A percentile compares a stretch with the other conserved stretches of the same genome.
Conservation (phyloP, 2,329 filamentous ascomycete species). For the Aspergillus proliferans region DNA sequence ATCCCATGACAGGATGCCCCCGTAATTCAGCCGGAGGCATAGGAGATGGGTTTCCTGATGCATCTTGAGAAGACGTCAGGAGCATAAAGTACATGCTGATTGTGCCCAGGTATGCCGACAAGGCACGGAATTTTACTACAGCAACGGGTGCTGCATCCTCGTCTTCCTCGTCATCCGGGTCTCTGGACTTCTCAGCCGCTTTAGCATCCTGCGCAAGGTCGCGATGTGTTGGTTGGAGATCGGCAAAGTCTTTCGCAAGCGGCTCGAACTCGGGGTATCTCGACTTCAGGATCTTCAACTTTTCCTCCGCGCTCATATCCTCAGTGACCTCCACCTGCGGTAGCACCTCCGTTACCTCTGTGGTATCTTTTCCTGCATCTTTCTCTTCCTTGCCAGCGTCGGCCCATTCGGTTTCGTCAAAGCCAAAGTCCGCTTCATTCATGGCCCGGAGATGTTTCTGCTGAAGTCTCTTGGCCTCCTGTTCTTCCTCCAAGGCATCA, state of each 20-base stretch:
- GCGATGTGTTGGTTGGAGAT: conserved; percentile 59
- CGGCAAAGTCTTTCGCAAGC: conserved; percentile 70
- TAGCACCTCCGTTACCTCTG: conserved; percentile 77
- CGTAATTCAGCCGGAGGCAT: conserved; percentile 72
- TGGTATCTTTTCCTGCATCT: conserved; percentile 42
- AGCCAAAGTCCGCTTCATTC: conserved; percentile 86
- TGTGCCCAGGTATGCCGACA: conserved; percentile 79
- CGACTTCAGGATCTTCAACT: conserved; percentile 65
- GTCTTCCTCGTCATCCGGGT: conserved; percentile 28
- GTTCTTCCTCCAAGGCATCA: conserved; percentile 83
- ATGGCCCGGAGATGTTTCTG: conserved; percentile 86
- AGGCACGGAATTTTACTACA: conserved; percentile 68
- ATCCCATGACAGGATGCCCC: conserved; percentile 87
- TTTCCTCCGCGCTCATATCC: conserved; percentile 69
- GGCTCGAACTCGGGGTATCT: conserved; percentile 91
- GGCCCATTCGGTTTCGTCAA: conserved; percentile 84
- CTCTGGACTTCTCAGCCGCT: conserved; percentile 44
- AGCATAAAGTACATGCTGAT: conserved; percentile 93
- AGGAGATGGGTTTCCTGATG: conserved; percentile 49
- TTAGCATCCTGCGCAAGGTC: conserved; percentile 55
- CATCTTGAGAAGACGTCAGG: conserved; percentile 68
- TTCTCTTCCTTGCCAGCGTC: conserved; percentile 45
- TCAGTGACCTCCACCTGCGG: conserved; percentile 76
- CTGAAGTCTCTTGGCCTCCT: conserved; percentile 79
- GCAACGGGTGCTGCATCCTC: conserved; percentile 46